Evolutionary conservation across 441 rosid genomes (phyloP).

Genomic region (Eutrema salsugineum): DNA sequence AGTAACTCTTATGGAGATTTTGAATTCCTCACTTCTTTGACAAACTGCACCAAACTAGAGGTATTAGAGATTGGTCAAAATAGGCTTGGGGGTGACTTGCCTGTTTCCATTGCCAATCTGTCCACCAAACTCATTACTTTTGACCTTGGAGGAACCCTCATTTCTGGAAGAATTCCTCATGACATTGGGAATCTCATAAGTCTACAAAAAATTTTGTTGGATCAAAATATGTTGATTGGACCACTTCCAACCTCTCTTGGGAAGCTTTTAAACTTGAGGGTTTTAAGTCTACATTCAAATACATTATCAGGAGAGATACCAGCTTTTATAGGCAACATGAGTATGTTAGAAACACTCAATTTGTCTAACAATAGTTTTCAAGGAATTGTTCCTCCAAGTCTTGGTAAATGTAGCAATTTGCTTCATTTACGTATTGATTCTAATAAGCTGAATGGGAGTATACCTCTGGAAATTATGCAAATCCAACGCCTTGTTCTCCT

Average conservation of each 20-base stretch:
- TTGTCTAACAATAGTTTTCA: slow-evolving; percentile 10
- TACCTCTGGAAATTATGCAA: slow-evolving; percentile 14
- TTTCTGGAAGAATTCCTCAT: slow-evolving; percentile 19
- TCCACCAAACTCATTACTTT: background rate
- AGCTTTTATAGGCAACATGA: slow-evolving; percentile 20
- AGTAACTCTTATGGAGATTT: background rate
- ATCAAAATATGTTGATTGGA: slow-evolving; percentile 11
- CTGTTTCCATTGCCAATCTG: slow-evolving; percentile 16
- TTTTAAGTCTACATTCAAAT: background rate
- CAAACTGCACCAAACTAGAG: slow-evolving; percentile 11
- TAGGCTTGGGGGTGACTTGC: slow-evolving; percentile 20
- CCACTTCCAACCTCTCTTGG: slow-evolving; percentile 21
- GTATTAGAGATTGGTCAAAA: background rate
- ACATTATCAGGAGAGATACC: slow-evolving; percentile 31
- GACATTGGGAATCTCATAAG: slow-evolving; percentile 21
- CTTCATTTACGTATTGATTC: background rate
- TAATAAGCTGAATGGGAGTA: slow-evolving; percentile 23
- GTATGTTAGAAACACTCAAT: background rate
- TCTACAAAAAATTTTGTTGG: background rate
- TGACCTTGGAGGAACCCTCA: background rate
- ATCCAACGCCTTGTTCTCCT: background rate
- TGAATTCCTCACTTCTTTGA: background rate
- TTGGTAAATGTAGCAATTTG: slow-evolving; percentile 14
- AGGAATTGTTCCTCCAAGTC: slow-evolving; percentile 28
- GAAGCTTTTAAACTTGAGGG: slow-evolving; percentile 7